A percentile compares a stretch with the other conserved stretches of the same genome.
These are phyloP conservation scores for Lenzites betulinus DNA, from an alignment of 768 basidiomycete species.

Conservation along the genomic window DNA sequence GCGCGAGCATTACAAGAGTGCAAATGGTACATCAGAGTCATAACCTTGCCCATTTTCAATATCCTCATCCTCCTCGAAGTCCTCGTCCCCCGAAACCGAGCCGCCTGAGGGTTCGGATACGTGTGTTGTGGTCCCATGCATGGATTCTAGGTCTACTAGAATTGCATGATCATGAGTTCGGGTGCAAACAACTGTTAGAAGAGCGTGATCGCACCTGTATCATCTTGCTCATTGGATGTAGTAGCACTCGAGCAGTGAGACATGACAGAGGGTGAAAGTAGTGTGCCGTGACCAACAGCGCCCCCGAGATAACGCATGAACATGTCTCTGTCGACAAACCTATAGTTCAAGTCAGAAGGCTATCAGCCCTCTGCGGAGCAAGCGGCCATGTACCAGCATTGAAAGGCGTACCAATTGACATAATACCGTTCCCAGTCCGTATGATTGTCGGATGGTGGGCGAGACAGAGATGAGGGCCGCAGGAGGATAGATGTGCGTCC, in stretches of 20 bases:
- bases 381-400: not conserved
- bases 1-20: not conserved
- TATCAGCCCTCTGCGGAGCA: not conserved
- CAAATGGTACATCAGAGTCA: conserved; percentile 2
- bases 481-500: conserved; percentile 20
- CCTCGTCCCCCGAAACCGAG: too few species aligned
- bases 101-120: too few species aligned
- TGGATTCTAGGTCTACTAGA: too few species aligned
- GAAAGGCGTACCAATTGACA: conserved; percentile 28
- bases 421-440: conserved; percentile 29
- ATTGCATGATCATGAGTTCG: too few species aligned
- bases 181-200: too few species aligned
- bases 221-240: too few species aligned
- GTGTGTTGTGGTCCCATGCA: too few species aligned
- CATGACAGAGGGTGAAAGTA: too few species aligned
- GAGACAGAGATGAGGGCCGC: not conserved
- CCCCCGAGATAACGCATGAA: conserved; percentile 28
- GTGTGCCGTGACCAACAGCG: conserved; percentile 26
- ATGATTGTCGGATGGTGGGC: conserved; percentile 1
- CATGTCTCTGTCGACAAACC: conserved; percentile 33
- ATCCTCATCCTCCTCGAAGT: not conserved
- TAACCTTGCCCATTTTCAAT: not conserved
- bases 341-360: conserved; percentile 1
- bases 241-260: not conserved
- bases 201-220: too few species aligned